Base-by-base conservation (phyloP, 495 filamentous ascomycete species). In the Pyrenula aspistea region DNA sequence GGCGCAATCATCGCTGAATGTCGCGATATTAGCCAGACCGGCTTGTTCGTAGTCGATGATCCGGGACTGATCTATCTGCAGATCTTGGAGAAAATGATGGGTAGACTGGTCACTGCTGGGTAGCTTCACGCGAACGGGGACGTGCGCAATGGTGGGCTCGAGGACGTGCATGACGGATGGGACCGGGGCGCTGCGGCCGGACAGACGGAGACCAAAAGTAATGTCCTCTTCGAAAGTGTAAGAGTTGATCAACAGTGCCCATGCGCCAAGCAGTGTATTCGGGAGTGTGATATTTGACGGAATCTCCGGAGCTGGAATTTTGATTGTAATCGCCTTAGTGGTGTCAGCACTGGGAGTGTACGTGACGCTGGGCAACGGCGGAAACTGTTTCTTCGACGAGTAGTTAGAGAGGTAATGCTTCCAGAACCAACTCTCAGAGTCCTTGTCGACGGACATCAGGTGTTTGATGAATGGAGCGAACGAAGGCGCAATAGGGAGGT, bases 231-330 rank as follows among this genome's bases (percentile, higher is more conserved):
- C 72, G 0, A 62, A 63, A 4, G 76, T 76, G 49, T 77, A 80
- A 51, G 72, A 72, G 1, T 79, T 76, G 0, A 79, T 71, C 0
- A 83, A 69, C 0, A 84, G 65, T 0, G 78, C 80, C 84, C 83
- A 87, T 11, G 81, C 81, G 12, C 73, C 82, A 2, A 83, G 78
- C 20, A 87, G 80, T 2, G 82, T 59, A 0, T 81, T 83, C 0
- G 83, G 76, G 51, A 80, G 61, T 0, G 77, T 82, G 53, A 67
- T 70, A 51, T 78, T 79, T 24, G 66, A 15, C n/a, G n/a, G n/a
- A n/a, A n/a, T n/a, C n/a, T n/a, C n/a, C n/a, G n/a, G n/a, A n/a
- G n/a, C n/a, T n/a, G n/a, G n/a, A n/a, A n/a, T n/a, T n/a, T n/a
- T n/a, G n/a, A n/a, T n/a, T n/a, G n/a, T n/a, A n/a, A n/a, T n/a